Evolutionary conservation across 176 grass and related monocot species (phyloP).

Genomic region (Bolboschoenus planiculmis): DNA sequence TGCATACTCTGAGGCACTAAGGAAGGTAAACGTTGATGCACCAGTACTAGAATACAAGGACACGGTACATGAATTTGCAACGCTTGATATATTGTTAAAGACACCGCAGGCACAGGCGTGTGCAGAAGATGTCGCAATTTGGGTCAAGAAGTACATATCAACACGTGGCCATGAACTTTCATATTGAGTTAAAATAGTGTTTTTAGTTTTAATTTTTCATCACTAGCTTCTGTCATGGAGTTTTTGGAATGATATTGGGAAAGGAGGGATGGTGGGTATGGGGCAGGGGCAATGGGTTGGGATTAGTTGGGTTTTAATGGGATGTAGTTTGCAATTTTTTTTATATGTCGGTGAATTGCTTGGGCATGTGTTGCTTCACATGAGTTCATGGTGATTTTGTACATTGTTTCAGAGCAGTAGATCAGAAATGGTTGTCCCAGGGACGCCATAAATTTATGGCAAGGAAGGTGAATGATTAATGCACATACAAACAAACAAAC

Average conservation of each 20-base stretch:
- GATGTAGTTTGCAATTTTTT: constrained; percentile 16
- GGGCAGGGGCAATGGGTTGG: neutral
- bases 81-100: constrained; percentile 40
- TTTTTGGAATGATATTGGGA: neutral
- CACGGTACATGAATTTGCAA: constrained; percentile 62
- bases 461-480: neutral
- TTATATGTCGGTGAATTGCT: constrained; percentile 12
- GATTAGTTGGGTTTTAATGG: neutral
- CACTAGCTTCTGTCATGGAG: neutral
- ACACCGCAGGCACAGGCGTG: constrained; percentile 51
- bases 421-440: neutral
- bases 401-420: neutral
- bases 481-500: neutral
- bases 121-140: constrained; percentile 59
- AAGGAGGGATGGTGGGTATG: neutral
- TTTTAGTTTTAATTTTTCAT: neutral
- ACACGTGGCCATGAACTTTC: constrained; percentile 58
- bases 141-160: constrained; percentile 78
- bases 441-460: neutral
- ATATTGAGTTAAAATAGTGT: constrained; percentile 34
- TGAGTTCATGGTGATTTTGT: constrained; percentile 12
- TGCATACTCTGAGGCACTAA: constrained; percentile 53
- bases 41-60: constrained; percentile 69
- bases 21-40: constrained; percentile 61
- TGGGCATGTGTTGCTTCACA: constrained; percentile 7